Evolutionary conservation across 2,329 filamentous ascomycete genomes (phyloP).

Genomic region (Chaetoscypha palmicola): DNA sequence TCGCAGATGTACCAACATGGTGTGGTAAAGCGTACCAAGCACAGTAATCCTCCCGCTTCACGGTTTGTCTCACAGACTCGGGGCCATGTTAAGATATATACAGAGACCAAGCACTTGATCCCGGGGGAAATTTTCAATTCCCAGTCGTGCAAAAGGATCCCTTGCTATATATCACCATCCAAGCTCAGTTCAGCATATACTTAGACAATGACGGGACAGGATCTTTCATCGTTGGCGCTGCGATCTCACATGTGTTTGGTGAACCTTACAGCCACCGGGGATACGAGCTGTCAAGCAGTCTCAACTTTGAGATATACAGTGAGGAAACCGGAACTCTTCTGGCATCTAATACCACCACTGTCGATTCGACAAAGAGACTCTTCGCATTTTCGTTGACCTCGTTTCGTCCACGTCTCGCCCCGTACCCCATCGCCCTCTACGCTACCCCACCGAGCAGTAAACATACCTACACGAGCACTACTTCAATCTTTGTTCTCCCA

Average conservation of each 20-base stretch:
- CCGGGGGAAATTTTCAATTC: constrained; percentile 39
- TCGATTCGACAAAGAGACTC: constrained; percentile 34
- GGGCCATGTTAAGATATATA: too few relatives aligned
- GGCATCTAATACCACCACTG: constrained; percentile 25
- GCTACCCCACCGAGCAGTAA: constrained; percentile 29
- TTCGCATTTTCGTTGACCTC: constrained; percentile 31
- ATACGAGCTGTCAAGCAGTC: constrained; percentile 11
- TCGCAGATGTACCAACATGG: too few relatives aligned
- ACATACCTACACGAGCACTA: constrained; percentile 32
- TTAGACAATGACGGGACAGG: constrained; percentile 34
- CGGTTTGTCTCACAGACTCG: too few relatives aligned
- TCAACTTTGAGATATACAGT: constrained; percentile 27
- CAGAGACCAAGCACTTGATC: constrained; percentile 40
- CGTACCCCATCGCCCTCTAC: constrained; percentile 34
- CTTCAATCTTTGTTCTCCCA: constrained; percentile 37
- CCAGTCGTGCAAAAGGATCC: constrained; percentile 34
- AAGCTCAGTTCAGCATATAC: constrained; percentile 42
- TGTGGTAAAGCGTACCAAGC: too few relatives aligned
- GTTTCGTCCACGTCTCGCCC: constrained; percentile 27
- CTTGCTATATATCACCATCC: constrained; percentile 38
- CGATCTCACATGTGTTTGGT: constrained; percentile 35
- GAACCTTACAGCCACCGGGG: constrained; percentile 26
- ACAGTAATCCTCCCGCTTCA: too few relatives aligned
- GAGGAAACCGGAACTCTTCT: constrained; percentile 24
- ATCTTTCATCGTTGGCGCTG: constrained; percentile 38